Evolutionary conservation across 1,139 yeast species (phyloP), one percentile per base, ranked within the genome.

Genomic region (Magnusiomyces tetraspermus): DNA sequence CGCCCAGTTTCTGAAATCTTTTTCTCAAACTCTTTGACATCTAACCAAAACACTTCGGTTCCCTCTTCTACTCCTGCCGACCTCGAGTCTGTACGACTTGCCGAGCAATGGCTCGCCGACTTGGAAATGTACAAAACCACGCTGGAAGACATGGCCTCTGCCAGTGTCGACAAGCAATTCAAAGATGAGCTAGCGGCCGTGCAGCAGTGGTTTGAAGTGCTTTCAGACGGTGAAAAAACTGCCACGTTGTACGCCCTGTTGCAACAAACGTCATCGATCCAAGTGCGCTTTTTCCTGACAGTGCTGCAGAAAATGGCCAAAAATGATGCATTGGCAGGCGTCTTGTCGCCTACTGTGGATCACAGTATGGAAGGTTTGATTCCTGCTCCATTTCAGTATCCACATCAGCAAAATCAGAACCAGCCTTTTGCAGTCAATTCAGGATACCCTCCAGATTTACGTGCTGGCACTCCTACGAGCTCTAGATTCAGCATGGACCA

Each of bases 141-240:
- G 17, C 55, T 67, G 53, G 70, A 67, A 45, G 67, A 67, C 50
- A 67, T 68, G 69, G 68, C 71, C 13, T 60, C 68, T 15, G 51
- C 41, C 23, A 50, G 11, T 15, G 50, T 49, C 21, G 61, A 60
- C 46, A 55, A 53, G 49, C 56, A 61, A 33, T 65, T 66, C 55
- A 60, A 61, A 50, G 60, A 64, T 36, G 69, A 67, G 54, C 58
- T 67, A 44, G 54, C 52, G 28, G 64, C 69, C 21, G 64, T 70
- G 50, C 72, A 70, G 57, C 64, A 67, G 51, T 70, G 73, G 73
- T 70, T 70, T 54, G 62, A 65, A 21, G 67, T 68, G 17, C 58
- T 70, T 42, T 57, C 63, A 31, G 70, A 63, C 33, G 68, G 69
- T 6, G 73, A 70, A 55, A 62, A 71, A 31, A 68, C 72, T 17